A percentile compares a stretch with the other conserved stretches of the same genome.
These are phyloP conservation scores for Arachnopeziza araneosa DNA, from an alignment of 2,329 filamentous ascomycete species.

Conservation along the genomic window DNA sequence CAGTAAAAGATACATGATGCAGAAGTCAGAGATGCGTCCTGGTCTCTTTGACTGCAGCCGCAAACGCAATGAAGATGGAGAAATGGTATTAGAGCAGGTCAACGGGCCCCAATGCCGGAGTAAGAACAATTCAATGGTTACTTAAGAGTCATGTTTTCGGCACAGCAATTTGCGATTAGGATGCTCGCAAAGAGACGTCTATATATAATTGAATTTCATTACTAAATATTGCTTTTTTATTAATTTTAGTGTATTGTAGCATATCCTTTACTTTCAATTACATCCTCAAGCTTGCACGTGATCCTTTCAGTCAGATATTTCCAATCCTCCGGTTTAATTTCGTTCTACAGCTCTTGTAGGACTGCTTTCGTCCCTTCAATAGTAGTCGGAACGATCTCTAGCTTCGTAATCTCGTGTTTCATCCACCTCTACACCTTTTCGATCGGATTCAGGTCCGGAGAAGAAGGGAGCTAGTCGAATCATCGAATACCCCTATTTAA, in stretches of 20 bases:
- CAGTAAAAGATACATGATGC: no score
- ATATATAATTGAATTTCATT: no score
- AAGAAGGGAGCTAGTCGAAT: slow-evolving; percentile 45
- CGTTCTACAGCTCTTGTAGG: slow-evolving; percentile 1
- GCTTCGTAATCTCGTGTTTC: slow-evolving; percentile 3
- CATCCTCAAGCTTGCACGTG: slow-evolving; percentile 3
- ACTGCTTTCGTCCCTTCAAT: background rate
- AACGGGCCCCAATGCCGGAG: no score
- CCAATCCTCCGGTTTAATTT: background rate
- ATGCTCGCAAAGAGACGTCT: no score
- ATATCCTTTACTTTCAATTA: slow-evolving; percentile 1
- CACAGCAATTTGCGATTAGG: no score
- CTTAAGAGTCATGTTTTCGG: no score
- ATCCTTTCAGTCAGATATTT: slow-evolving; percentile 1
- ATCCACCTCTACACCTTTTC: slow-evolving; percentile 24
- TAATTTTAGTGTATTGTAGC: slow-evolving; percentile 3
- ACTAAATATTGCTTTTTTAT: no score
- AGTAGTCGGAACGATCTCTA: background rate
- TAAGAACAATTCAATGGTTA: no score
- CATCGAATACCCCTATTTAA: background rate
- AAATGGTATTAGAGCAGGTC: no score
- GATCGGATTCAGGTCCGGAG: slow-evolving; percentile 15
- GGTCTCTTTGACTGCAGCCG: no score
- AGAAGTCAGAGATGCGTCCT: no score
- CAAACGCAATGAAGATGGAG: no score